Conservation (phyloP, 2,329 filamentous ascomycete genomes). For the Alternaria angustiovoidea region DNA sequence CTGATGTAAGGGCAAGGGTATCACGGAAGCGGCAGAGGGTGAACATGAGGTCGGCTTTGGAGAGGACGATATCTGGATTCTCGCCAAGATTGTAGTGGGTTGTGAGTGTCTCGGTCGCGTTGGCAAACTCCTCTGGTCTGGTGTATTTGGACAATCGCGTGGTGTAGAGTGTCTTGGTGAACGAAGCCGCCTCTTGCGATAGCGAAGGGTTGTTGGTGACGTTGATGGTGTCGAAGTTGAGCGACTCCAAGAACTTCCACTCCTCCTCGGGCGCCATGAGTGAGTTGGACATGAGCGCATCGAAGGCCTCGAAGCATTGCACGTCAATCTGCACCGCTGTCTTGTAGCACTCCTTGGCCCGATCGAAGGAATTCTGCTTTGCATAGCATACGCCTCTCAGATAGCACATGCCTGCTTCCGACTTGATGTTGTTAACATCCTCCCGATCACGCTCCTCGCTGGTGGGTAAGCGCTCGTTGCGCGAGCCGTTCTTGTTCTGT, state of each 20-base stretch:
- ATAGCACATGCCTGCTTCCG: conserved; percentile 98
- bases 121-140: conserved; percentile 81
- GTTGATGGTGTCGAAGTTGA: conserved; percentile 86
- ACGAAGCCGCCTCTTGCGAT: conserved; percentile 88
- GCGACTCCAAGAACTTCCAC: conserved; percentile 84
- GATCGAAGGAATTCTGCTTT: conserved; percentile 96
- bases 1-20: conserved; percentile 82
- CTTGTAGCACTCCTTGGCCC: conserved; percentile 98
- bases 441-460: conserved; percentile 72
- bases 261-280: conserved; percentile 90
- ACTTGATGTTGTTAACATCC: conserved; percentile 77
- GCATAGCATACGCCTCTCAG: conserved; percentile 92
- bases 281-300: conserved; percentile 96
- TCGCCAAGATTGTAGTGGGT: conserved; percentile 88
- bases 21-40: conserved; percentile 94
- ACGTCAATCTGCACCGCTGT: conserved; percentile 96
- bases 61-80: conserved; percentile 90
- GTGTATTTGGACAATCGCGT: conserved; percentile 95
- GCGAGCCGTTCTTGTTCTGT: conserved; percentile 54
- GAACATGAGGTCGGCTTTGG: conserved; percentile 88
- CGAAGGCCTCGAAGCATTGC: conserved; percentile 97
- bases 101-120: conserved; percentile 87
- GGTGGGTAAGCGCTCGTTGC: conserved; percentile 63
- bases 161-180: conserved; percentile 95
- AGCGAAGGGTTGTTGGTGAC: conserved; percentile 70